Percentiles rank a stretch among this genome's conserved stretches.
Conservation (phyloP, 2,329 filamentous ascomycete species). For the Sclerotinia borealis region DNA sequence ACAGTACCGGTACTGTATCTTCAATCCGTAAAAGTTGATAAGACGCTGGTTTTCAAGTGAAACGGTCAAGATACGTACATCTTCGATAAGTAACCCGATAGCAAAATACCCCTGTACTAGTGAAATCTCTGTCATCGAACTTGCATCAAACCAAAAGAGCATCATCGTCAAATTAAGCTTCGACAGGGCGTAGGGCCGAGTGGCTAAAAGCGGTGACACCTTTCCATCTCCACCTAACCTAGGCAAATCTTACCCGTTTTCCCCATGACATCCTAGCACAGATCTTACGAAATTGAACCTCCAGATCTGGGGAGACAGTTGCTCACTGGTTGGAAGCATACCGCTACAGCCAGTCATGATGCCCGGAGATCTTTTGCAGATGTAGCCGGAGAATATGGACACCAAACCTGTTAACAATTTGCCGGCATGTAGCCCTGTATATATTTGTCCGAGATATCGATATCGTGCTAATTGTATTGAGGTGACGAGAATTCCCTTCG, state of each 20-base stretch:
- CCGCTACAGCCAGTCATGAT: background rate
- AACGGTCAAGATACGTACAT: background rate
- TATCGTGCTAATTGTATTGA: background rate
- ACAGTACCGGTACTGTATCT: too few species aligned
- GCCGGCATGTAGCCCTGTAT: background rate
- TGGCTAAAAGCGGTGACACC: slow-evolving; percentile 9
- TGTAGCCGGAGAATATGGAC: background rate
- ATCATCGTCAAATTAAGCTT: slow-evolving; percentile 9
- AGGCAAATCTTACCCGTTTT: background rate
- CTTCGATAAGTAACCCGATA: slow-evolving; percentile 7
- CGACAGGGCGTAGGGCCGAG: slow-evolving; percentile 3
- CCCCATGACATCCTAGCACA: background rate
- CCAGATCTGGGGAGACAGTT: background rate
- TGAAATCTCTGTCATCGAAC: slow-evolving; percentile 4
- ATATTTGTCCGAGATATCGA: background rate
- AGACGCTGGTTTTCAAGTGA: background rate
- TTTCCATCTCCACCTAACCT: background rate
- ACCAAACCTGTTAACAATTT: background rate
- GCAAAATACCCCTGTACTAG: slow-evolving; percentile 1
- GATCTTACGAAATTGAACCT: background rate
- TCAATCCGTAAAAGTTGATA: background rate
- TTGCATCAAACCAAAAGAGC: background rate
- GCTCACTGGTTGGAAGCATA: background rate
- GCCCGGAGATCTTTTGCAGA: background rate
- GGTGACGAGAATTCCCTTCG: background rate